These are phyloP conservation scores for Ganoderma resinaceum DNA, from an alignment of 1,284 basidiomycete species.

Conservation along the genomic window DNA sequence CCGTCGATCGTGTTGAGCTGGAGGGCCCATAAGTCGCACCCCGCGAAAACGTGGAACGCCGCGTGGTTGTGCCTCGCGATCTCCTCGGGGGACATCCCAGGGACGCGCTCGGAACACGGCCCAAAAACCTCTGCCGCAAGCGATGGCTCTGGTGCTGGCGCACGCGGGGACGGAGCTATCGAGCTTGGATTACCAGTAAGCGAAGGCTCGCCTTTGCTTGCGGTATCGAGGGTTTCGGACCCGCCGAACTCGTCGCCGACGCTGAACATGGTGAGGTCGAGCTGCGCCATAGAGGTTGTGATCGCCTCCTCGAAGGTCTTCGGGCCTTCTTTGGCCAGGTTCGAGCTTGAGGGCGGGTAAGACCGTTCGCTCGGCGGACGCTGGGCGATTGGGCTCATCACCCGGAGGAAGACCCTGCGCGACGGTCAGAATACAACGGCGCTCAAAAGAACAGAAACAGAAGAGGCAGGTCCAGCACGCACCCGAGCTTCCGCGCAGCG, in stretches of 20 bases:
- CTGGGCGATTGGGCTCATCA: slow-evolving; percentile 1
- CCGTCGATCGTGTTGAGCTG: not conserved
- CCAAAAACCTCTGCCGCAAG: not conserved
- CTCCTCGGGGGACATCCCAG: not conserved
- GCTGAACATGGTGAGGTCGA: not conserved
- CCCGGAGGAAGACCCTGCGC: not conserved
- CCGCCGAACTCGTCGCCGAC: not conserved
- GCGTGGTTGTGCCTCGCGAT: not conserved
- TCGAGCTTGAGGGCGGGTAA: not conserved
- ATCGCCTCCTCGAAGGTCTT: slow-evolving; percentile 4
- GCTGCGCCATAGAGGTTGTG: not conserved
- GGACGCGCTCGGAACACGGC: no score
- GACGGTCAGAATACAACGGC: not conserved
- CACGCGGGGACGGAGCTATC: no score
- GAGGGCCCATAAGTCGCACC: not conserved
- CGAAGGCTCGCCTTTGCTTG: not conserved
- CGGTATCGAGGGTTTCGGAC: not conserved
- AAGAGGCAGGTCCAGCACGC: not conserved
- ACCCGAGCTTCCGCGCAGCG: slow-evolving; percentile 8
- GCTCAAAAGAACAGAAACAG: not conserved
- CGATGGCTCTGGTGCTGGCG: not conserved
- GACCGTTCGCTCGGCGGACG: not conserved
- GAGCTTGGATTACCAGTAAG: no score
- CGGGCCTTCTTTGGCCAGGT: not conserved
- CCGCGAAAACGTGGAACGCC: not conserved